A percentile compares a stretch with the other conserved stretches of the same genome.
Evolutionary conservation across 164 flowering plant genomes (phyloP).

Genomic region (Saururus chinensis): DNA sequence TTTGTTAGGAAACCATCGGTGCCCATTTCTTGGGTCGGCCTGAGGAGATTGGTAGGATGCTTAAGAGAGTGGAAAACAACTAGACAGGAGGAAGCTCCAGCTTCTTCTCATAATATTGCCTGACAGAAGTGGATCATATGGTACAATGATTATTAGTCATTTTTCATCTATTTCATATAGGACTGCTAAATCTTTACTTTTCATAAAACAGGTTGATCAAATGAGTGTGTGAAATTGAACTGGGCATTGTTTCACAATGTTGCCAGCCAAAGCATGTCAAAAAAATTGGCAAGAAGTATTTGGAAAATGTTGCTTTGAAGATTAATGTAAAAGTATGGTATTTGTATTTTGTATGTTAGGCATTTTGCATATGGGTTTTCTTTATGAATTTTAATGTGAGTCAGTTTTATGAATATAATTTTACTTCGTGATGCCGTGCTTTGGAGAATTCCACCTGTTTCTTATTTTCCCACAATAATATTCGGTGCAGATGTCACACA

Average conservation of each 20-base stretch:
- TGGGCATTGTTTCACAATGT: constrained; percentile 24
- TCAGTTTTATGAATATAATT: too few species aligned
- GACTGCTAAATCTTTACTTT: neutral
- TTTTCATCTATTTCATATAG: neutral
- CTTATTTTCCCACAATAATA: constrained; percentile 38
- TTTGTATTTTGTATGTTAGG: neutral
- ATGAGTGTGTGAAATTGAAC: constrained; percentile 26
- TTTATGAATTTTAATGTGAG: neutral
- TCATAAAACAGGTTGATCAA: constrained; percentile 10
- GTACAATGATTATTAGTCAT: constrained; percentile 16
- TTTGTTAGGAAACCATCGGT: constrained; percentile 22
- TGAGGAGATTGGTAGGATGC: constrained; percentile 32
- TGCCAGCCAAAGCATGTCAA: constrained; percentile 14
- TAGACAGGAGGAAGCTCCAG: constrained; percentile 30
- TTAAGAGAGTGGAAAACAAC: constrained; percentile 22
- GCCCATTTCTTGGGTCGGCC: constrained; percentile 25
- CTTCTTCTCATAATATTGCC: constrained; percentile 70
- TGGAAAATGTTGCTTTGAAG: constrained; percentile 26
- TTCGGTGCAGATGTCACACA: constrained; percentile 68
- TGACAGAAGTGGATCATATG: constrained; percentile 56
- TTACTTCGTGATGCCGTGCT: constrained; percentile 32
- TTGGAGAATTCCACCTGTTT: constrained; percentile 23
- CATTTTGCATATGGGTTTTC: neutral
- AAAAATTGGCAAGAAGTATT: constrained; percentile 6
- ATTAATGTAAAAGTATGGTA: constrained; percentile 48